Conservation (phyloP, 2,329 filamentous ascomycete genomes). For the Didymella sp. region DNA sequence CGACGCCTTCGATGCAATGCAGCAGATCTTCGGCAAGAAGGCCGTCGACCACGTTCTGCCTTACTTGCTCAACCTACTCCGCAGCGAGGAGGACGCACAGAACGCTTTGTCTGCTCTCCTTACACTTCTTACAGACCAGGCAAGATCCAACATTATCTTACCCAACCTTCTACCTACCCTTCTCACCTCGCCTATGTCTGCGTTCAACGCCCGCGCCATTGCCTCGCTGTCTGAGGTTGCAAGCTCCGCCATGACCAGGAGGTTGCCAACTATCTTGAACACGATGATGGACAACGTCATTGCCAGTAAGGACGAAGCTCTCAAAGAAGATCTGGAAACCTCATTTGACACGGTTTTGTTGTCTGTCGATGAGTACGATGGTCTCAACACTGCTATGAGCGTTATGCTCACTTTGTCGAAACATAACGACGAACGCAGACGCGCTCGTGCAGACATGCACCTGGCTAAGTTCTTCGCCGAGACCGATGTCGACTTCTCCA, state of each 20-base stretch:
- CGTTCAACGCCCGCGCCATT: constrained; percentile 93
- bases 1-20: constrained; percentile 94
- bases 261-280: constrained; percentile 88
- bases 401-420: constrained; percentile 87
- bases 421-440: constrained; percentile 87
- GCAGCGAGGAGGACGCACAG: constrained; percentile 84
- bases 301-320: constrained; percentile 73
- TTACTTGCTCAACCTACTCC: constrained; percentile 86
- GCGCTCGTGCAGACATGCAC: constrained; percentile 78
- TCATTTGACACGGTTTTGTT: constrained; percentile 90
- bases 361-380: constrained; percentile 95
- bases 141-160: constrained; percentile 92
- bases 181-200: constrained; percentile 85
- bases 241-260: constrained; percentile 86
- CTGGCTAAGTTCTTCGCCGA: constrained; percentile 85
- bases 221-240: constrained; percentile 94
- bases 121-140: constrained; percentile 91
- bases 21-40: constrained; percentile 91
- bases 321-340: constrained; percentile 74
- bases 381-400: constrained; percentile 94
- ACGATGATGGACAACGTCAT: constrained; percentile 94
- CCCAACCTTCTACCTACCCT: constrained; percentile 95
- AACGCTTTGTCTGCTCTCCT: constrained; percentile 92
- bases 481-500: constrained; percentile 85
- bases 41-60: constrained; percentile 96